Conservation (phyloP, 129 eudicot genomes). For the Silybum marianum region DNA sequence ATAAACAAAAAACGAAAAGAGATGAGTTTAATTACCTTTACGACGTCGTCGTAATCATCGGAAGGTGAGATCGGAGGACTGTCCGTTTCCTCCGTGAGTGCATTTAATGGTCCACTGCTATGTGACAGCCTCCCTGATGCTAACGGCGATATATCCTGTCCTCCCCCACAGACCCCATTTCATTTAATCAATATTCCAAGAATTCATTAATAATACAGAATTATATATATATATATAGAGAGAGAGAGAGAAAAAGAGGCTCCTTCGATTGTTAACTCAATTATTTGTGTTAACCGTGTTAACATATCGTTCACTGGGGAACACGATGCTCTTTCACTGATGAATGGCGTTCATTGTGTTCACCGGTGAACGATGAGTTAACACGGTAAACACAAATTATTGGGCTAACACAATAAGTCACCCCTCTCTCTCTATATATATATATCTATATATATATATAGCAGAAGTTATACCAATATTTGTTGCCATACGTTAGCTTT, state of each 20-base stretch:
- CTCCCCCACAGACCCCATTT: background rate
- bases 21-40: slow-evolving; percentile 46
- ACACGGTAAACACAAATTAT: no score
- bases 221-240: background rate
- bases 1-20: background rate
- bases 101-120: slow-evolving; percentile 89
- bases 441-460: no score
- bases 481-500: background rate
- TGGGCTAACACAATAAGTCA: no score
- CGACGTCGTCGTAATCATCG: slow-evolving; percentile 86
- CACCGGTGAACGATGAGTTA: no score
- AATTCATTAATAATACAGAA: background rate
- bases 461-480: background rate
- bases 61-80: slow-evolving; percentile 79
- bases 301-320: no score
- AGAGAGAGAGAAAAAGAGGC: no score
- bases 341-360: no score
- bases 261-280: no score
- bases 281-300: no score
- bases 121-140: slow-evolving; percentile 97
- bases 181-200: background rate
- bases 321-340: no score
- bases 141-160: slow-evolving; percentile 91
- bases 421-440: no score
- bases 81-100: slow-evolving; percentile 67